A percentile compares a stretch with the other conserved stretches of the same genome.
These are phyloP conservation scores for Cercospora nicotianae DNA, from an alignment of 2,329 filamentous ascomycete species.

Conservation along the genomic window DNA sequence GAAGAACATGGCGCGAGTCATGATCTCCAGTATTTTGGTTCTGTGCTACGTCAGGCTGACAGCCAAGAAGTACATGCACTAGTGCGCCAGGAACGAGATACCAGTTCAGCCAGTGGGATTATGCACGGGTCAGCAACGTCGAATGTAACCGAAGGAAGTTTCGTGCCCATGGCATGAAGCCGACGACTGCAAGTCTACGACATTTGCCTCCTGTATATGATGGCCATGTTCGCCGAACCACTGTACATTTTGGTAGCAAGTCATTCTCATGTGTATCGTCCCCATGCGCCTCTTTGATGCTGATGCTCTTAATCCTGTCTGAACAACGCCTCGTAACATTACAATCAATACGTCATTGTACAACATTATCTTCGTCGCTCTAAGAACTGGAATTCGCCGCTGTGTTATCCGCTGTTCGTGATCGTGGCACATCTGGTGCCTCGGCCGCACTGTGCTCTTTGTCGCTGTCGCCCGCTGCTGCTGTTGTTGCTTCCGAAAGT, in stretches of 20 bases:
- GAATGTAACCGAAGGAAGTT: neutral
- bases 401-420: neutral
- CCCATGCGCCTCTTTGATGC: neutral
- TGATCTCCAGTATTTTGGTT: neutral
- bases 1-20: neutral
- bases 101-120: neutral
- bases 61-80: slow-evolving; percentile 3
- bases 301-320: neutral
- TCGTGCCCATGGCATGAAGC: neutral
- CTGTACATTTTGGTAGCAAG: neutral
- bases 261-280: neutral
- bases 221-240: neutral
- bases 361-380: neutral
- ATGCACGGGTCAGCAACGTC: neutral
- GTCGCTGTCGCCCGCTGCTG: slow-evolving; percentile 5
- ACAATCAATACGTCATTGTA: neutral
- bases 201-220: neutral
- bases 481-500: neutral
- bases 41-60: slow-evolving; percentile 3
- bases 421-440: neutral
- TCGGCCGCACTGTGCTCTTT: neutral
- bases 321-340: neutral
- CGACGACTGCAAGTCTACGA: neutral
- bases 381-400: neutral
- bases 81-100: neutral